Evolutionary conservation across 78 protist genomes (phyloP).

Genomic region (Dictyostelium purpureum): DNA sequence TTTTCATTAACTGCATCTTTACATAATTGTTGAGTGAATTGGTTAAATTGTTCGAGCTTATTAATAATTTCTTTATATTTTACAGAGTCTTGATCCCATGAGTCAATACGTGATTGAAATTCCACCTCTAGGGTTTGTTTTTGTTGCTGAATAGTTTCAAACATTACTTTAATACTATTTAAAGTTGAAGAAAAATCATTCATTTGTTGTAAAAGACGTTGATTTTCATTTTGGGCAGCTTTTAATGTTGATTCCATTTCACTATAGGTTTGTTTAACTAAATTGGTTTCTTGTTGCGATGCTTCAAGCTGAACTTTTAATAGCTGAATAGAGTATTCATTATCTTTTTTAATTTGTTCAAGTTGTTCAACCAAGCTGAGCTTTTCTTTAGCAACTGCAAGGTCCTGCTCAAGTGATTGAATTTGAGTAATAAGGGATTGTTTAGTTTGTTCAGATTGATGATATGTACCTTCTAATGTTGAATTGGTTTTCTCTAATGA

Average conservation of each 20-base stretch:
- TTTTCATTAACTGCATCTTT: neutral
- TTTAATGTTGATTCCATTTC: neutral
- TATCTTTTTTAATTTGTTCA: neutral
- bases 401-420: neutral
- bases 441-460: no score
- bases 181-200: neutral
- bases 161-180: neutral
- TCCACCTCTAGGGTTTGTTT: neutral
- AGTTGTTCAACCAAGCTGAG: neutral
- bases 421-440: neutral
- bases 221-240: neutral
- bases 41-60: neutral
- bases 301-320: neutral
- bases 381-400: neutral
- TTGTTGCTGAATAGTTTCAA: neutral
- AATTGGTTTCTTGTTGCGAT: neutral
- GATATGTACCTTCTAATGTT: no score
- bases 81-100: neutral
- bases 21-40: neutral
- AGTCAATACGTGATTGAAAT: neutral
- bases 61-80: neutral
- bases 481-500: no score
- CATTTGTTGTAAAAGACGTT: neutral
- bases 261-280: neutral
- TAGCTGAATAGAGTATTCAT: neutral